Evolutionary conservation across 352 stramenopile species (phyloP), one percentile per base, ranked within the genome.

Genomic region (Phytophthora brassicae): DNA sequence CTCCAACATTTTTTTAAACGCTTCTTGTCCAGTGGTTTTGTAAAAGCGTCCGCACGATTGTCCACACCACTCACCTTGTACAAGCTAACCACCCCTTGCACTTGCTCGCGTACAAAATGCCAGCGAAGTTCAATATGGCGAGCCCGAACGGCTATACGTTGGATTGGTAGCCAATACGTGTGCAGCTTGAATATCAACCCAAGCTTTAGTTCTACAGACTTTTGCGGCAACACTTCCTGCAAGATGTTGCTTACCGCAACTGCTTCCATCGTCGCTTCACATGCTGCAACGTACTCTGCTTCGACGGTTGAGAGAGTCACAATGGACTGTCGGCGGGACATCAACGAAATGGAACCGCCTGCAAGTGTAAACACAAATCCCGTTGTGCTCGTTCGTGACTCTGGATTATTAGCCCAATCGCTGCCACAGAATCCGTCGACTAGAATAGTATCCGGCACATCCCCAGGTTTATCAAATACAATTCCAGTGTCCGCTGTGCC

Each of bases 151-250:
- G n/a, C n/a, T 39, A n/a, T 51, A 53, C 4, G 46, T 53, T 14
- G 19, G 29, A 26, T 42, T 53, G 2, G 46, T 53, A n/a, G 29
- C 46, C 19, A 36, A 61, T 1, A 59, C 48, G 16, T 31, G 38
- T 1, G 63, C 63, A 31, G 54, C 41, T 33, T 54, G 56, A 46
- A 66, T 70, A 16, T 70, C 48, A 29, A 70, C n/a, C 55, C 63
- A 17, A 66, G 31, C 3, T 36, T 50, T 14, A 44, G 20, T 8
- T 47, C 8, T 9, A 33, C 28, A 5, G 28, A 33, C 28, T 33
- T 33, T 9, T 33, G 28, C 28, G 28, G 28, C 9, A 33, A 33
- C n/a, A 61, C 31, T 29, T 70, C 50, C 14, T 46, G 41, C 11
- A 68, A 20, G 2, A 61, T 17, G 20, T 68, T 57, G 28, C 28